Base-by-base conservation (phyloP, 2,329 filamentous ascomycete species). In the Cladosporium sp. region DNA sequence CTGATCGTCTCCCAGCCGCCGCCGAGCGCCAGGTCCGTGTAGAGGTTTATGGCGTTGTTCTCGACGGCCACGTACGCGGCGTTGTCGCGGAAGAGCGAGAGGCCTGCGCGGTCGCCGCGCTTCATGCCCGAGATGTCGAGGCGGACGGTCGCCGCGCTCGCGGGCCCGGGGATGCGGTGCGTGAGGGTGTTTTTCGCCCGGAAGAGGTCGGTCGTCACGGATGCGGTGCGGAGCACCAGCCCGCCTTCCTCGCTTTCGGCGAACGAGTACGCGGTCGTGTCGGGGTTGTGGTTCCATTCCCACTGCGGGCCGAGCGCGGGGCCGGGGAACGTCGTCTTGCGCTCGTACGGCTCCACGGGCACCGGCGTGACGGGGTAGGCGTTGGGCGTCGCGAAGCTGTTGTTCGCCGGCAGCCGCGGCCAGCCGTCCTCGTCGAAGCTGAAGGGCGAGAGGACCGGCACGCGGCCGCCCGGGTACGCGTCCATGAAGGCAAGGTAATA, bases 231-330 rank as follows among this genome's bases (percentile, higher is more conserved):
- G 1, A 83, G 68, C 0, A 68, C 71, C 2, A 83, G 59, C 1
- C 66, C 66, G 2, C 76, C 74, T 31, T 73, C 66, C 38, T 68
- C 63, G 14, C 31, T 14, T n/a, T 33, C 40, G 13, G 49, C 35
- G 9, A 80, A 67, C 1, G 59, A 62, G 59, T 66, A 83, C 8
- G 72, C 75, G 9, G 63, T 67, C 1, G 65, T 70, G 52, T 83
- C 78, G 0, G 80, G 80, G 61, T 83, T 82, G 58, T 83, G 80
- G 59, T 83, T 84, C 79, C 80, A 83, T 62, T 83, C 80, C 77
- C 77, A 83, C 2, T 73, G 66, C 0, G 71, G 69, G 6, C 68
- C 63, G 1, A 83, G 68, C 0, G 64, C 56, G 0, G 66, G 59
- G 0, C 74, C 75, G 0, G 56, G 45, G 56, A 83, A 83, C 0